Evolutionary conservation across 2,329 filamentous ascomycete species (phyloP), one percentile per base, ranked within the genome.

Genomic region (Beauveria sp.): DNA sequence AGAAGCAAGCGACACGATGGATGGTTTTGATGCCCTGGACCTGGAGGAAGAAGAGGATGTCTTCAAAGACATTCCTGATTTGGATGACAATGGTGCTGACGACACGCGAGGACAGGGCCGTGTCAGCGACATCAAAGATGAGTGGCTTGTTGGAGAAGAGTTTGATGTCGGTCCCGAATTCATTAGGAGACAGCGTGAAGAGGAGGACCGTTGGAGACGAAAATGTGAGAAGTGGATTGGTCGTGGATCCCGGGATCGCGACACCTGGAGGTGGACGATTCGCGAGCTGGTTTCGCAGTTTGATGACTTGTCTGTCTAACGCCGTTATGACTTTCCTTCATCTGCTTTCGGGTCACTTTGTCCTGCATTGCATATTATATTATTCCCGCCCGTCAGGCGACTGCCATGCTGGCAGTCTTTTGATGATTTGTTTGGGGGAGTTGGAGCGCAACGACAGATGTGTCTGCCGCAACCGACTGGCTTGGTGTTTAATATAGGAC

Each of bases 111-210:
- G 76, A 24, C 73, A 76, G 44, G 79, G 79, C 51, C 82, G 84
- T 22, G 77, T 78, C 67, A 86, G 82, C 67, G 85, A 87, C 59
- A 74, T 85, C 64, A 84, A 85, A 62, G 89, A 92, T 68, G 89
- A 92, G 69, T 93, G 90, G 82, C 84, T 91, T 55, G 90, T 97
- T 14, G 91, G 91, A 57, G 94, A 99, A 74, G 94, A 99, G 72
- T 99, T 99, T 69, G 94, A 99, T 71, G 91, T 99, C 61, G 94
- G 94, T 0, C 94, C 93, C 3, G 91, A 96, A 72, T 99, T 97
- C 70, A 87, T 97, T 64, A 83, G 88, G 67, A 82, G 92, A 64
- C 93, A 97, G 71, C 84, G 90, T 63, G 91, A 93, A 69, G 94
- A 99, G 75, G 94, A 99, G 76, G 88, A 91, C 53, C 83, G 90